phyloP scores from a whole-genome alignment of 208 protist genomes.

The Crithidia mellificae region DNA sequence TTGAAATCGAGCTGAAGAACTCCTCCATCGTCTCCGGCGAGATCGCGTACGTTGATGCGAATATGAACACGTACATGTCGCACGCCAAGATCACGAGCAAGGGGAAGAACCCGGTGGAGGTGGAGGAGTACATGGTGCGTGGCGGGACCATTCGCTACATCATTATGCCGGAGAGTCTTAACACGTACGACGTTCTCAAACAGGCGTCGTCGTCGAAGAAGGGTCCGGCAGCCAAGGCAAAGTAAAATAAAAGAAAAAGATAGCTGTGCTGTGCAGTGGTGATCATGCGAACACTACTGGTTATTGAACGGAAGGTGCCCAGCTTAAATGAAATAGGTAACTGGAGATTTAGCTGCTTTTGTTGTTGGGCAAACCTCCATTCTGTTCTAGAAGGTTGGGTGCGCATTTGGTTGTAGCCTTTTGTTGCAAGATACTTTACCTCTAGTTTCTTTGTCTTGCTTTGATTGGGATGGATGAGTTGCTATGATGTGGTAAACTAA shows the following conservation, averaged over 20 bases:
- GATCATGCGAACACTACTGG: no score
- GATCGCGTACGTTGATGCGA: constrained; percentile 77
- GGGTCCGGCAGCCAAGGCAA: constrained; percentile 10
- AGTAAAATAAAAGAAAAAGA: constrained; percentile 9
- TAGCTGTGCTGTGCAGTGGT: not conserved
- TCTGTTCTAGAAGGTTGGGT: no score
- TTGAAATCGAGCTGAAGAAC: constrained; percentile 99
- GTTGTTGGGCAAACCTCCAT: no score
- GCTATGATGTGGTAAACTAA: no score
- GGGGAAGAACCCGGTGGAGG: constrained; percentile 92
- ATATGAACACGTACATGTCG: constrained; percentile 99
- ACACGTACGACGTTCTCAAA: constrained; percentile 95
- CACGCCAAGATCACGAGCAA: constrained; percentile 98
- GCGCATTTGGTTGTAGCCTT: no score
- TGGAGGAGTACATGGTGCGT: constrained; percentile 97
- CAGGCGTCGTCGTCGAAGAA: constrained; percentile 51
- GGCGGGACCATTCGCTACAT: constrained; percentile 98
- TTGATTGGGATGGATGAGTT: no score
- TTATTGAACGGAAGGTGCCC: no score
- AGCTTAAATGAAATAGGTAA: no score
- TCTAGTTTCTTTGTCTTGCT: no score
- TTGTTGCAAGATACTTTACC: no score
- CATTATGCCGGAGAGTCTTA: constrained; percentile 95
- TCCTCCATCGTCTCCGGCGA: constrained; percentile 95
- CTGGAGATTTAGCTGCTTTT: no score